Base-by-base conservation (phyloP, 1,284 basidiomycete species). In the Cryptococcus maquisensis region DNA sequence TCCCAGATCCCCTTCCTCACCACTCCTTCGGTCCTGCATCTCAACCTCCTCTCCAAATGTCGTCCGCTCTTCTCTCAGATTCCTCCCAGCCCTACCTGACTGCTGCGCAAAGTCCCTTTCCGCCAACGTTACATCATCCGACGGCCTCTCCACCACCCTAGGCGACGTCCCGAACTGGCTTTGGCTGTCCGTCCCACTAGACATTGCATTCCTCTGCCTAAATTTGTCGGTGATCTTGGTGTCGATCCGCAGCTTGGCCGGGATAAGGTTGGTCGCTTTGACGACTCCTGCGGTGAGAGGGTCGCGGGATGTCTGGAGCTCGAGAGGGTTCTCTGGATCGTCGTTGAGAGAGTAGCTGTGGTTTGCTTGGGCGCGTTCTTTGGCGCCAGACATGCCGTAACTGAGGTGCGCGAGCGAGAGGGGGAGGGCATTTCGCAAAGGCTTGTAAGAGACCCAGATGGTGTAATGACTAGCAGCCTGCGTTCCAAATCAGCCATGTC, bases 381-480 rank as follows among this genome's bases (percentile, higher is more conserved):
- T 54, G 47, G 67, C 71, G 32, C 70, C 65, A 0, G 75, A 69
- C 52, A 78, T 71, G 18, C 76, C 78, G 67, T 81, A 80, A n/a
- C 82, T 83, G 72, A 83, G 81, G 65, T 90, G 84, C 21, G 88
- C 87, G 43, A 91, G 80, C 18, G 83, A 85, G 28, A 95, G 79
- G 9, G 90, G 91, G 2, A 95, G 80, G 6, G 84, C 80, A 18
- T 78, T 63, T 20, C 77, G 76, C 16, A 85, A 75, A 3, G 83
- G 83, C 77, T 62, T 57, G 57, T 75, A 78, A 9, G 87, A 88
- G 62, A 82, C 81, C 64, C 82, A 81, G 60, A 92, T 79, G 55
- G 86, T 76, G 21, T 81, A 69, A 38, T 93, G 81, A 79, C 83
- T 86, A 57, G 85, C 83, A 0, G 80, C 79, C 85, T 88, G 55